Base-by-base conservation (phyloP, 2,329 filamentous ascomycete species). In the Trichophyton rubrum region DNA sequence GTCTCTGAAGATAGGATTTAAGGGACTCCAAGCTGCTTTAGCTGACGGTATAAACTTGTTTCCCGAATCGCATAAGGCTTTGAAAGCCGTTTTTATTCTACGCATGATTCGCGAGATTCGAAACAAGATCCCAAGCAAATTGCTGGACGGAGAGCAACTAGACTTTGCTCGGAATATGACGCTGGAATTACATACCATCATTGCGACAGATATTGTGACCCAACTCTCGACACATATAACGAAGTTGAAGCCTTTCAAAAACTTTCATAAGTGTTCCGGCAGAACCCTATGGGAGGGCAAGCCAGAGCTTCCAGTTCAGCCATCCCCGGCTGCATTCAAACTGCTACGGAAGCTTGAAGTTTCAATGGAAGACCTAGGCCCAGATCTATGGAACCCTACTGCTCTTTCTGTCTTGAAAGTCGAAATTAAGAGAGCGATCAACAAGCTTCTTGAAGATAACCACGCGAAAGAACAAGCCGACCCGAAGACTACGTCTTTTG, bases 251-350 rank as follows among this genome's bases (percentile, higher is more conserved):
- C 62, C 38, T 72, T 85, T 58, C 66, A 71, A 1, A 69, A 70
- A n/a, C 68, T 69, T 2, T 70, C 76, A 1, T 80, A 68, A 30
- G 79, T 88, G 0, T 78, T 43, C 80, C 1, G 85, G 86, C 5
- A 80, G 85, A 58, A 79, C 82, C 0, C 77, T 96, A 0, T 96
- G 91, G 91, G 90, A 95, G 69, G 88, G 88, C 0, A 78, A 82
- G 41, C 88, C 88, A 0, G 78, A 83, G 27, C 71, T 96, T 47
- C 92, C 92, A 0, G 79, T 84, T 4, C 89, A 93, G 67, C 90
- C 90, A 0, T 92, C 89, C 0, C 85, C 89, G 0, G 79, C 80
- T 20, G 77, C 84, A 0, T 95, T 95, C 69, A 82, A 80, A 62
- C 85, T 95, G 60, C 68, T 96, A 56, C 82, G 84, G 24, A 78